Percentiles rank a stretch among this genome's conserved stretches.
phyloP scores from a whole-genome alignment of 305 asterid genomes.

The Lippia alba region DNA sequence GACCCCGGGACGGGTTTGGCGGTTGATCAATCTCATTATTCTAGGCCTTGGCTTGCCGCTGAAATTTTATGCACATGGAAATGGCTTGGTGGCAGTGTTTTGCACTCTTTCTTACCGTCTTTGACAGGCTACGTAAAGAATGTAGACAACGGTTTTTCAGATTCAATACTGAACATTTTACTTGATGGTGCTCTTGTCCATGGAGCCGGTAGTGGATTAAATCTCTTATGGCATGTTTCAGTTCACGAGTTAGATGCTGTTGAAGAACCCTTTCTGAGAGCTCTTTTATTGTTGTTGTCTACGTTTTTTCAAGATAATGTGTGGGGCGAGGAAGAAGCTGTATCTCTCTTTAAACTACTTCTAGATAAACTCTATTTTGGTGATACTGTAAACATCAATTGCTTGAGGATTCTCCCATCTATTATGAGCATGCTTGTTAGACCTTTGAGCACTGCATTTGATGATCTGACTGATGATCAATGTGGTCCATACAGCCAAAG shows the following conservation, averaged over 20 bases:
- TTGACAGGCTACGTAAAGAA: slow-evolving; percentile 56
- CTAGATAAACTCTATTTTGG: slow-evolving; percentile 73
- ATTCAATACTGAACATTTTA: slow-evolving; percentile 70
- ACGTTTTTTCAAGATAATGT: slow-evolving; percentile 58
- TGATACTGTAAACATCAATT: slow-evolving; percentile 64
- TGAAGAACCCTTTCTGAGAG: slow-evolving; percentile 86
- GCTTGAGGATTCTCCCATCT: slow-evolving; percentile 82
- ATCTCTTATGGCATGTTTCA: slow-evolving; percentile 66
- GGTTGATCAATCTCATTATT: slow-evolving; percentile 46
- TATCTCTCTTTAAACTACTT: slow-evolving; percentile 57
- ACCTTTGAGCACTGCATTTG: slow-evolving; percentile 60
- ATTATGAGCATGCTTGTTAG: slow-evolving; percentile 67
- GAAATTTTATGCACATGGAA: slow-evolving; percentile 96
- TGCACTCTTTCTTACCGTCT: slow-evolving; percentile 71
- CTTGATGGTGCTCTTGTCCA: slow-evolving; percentile 93
- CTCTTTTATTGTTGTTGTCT: slow-evolving; percentile 62
- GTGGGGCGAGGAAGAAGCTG: slow-evolving; percentile 81
- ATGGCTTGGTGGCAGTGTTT: slow-evolving; percentile 86
- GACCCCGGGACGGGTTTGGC: slow-evolving; percentile 44
- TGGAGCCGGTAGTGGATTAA: slow-evolving; percentile 60
- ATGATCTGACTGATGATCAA: slow-evolving; percentile 42
- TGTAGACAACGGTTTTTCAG: slow-evolving; percentile 54
- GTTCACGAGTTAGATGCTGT: slow-evolving; percentile 64
- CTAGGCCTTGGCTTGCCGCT: slow-evolving; percentile 99
- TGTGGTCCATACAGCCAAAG: slow-evolving; percentile 50